Evolutionary conservation across 768 basidiomycete species (phyloP).

Genomic region (Epithele typhae): DNA sequence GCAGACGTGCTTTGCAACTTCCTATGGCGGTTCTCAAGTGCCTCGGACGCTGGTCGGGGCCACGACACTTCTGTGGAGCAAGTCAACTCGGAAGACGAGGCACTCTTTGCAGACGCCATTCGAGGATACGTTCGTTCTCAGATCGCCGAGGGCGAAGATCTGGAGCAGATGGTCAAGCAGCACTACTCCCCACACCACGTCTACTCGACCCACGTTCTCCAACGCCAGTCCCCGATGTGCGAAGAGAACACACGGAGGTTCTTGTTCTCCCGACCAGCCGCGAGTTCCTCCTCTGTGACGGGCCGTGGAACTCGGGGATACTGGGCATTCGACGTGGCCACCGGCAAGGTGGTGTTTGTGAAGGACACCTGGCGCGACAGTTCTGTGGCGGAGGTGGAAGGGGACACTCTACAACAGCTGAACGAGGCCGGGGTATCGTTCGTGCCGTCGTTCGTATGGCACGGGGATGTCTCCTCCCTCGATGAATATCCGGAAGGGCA

Average conservation of each 20-base stretch:
- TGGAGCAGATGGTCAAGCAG: neutral
- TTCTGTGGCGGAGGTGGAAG: neutral
- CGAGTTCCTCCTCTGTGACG: neutral
- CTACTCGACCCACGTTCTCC: neutral
- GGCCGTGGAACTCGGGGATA: conserved; percentile 4
- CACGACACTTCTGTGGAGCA: neutral
- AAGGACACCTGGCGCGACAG: conserved; percentile 7
- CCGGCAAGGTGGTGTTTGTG: neutral
- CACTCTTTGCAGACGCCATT: neutral
- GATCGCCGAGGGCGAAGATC: neutral
- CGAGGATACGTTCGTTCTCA: neutral
- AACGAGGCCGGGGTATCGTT: neutral
- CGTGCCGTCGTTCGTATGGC: neutral
- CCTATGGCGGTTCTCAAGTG: neutral
- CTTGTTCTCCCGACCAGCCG: conserved; percentile 6
- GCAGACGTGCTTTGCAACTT: conserved; percentile 3
- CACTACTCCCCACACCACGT: conserved; percentile 2
- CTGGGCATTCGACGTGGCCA: conserved; percentile 3
- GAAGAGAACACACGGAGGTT: neutral
- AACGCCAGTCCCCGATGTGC: too few species aligned
- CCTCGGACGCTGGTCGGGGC: neutral
- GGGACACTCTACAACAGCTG: neutral
- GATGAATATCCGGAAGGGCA: too few species aligned
- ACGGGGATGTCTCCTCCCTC: too few species aligned
- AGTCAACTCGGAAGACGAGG: neutral